Evolutionary conservation across 192 early-diverging fungal genomes (phyloP), one percentile per base, ranked within the genome.

Genomic region (Coemansia sp.): DNA sequence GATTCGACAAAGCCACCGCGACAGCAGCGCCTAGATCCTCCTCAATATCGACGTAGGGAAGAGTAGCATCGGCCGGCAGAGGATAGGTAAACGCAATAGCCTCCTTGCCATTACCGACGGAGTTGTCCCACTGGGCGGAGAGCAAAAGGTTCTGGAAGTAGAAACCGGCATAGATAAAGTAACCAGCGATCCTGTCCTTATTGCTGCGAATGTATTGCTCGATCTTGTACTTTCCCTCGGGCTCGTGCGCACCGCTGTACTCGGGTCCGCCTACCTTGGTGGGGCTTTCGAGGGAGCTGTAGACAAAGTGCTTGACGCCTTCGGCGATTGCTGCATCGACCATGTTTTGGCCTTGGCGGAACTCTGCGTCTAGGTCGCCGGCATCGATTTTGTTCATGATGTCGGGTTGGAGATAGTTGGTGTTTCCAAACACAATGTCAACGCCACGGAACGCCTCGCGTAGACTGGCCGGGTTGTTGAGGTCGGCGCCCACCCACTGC

Each of bases 141-240:
- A 42, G 38, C 14, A 59, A 47, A 41, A 59, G 73, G 48, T 79
- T 79, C 20, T 73, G 68, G 68, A 79, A 70, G 34, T 79, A 79
- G 33, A 50, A 59, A 2, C 64, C 76, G 28, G 66, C 45, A 20
- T 65, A 59, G 56, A 79, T 26, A 28, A 70, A 39, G 41, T 59
- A 69, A 0, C 70, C 66, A 10, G 42, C 14, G 56, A 79, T 73
- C 57, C 62, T 41, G 58, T 56, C 65, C 0, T 57, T 11, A 56
- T 73, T 79, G 68, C 70, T 69, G 7, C 12, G 25, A 14, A 79
- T 43, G 18, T 79, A 79, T 50, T 79, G 47, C 23, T 67, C 65
- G 28, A 73, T 36, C 62, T 39, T 64, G 23, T 79, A 25, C 58
- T 79, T 79, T 34, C 67, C 71, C 13, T 79, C 76, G 65, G 70